phyloP scores from a whole-genome alignment of 441 rosid genomes.

The Capsella rubella region DNA sequence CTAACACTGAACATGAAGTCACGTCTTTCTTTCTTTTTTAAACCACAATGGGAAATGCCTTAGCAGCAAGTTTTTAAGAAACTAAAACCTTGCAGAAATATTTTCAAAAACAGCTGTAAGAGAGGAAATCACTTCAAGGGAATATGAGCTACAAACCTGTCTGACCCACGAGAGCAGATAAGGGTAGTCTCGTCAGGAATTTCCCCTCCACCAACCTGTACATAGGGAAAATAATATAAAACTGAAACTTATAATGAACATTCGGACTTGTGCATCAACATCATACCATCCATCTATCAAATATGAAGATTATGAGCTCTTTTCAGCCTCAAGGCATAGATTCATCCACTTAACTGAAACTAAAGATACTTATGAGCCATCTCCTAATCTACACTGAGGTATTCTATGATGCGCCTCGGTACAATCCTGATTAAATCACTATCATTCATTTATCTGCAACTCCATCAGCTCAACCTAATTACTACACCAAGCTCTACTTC shows the following conservation, averaged over 20 bases:
- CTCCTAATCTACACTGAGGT: slow-evolving; percentile 1
- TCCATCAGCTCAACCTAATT: slow-evolving; percentile 14
- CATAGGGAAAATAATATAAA: slow-evolving; percentile 46
- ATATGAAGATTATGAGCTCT: slow-evolving; percentile 3
- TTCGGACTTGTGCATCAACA: slow-evolving; percentile 22
- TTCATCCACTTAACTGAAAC: slow-evolving; percentile 22
- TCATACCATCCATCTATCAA: slow-evolving; percentile 12
- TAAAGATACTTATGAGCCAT: slow-evolving; percentile 13
- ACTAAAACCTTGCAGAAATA: slow-evolving; percentile 10
- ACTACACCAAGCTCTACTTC: background rate
- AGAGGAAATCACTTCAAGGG: slow-evolving; percentile 13
- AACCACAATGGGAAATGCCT: slow-evolving; percentile 8
- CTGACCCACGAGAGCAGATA: slow-evolving; percentile 88
- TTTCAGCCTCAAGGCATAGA: slow-evolving; percentile 19
- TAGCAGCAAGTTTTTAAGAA: slow-evolving; percentile 14
- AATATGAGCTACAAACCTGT: slow-evolving; percentile 66
- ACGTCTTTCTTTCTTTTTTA: background rate
- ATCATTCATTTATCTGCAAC: background rate
- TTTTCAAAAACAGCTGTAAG: background rate
- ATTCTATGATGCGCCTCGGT: slow-evolving; percentile 1
- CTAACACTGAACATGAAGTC: background rate
- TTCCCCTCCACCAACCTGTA: slow-evolving; percentile 92
- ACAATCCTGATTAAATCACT: background rate
- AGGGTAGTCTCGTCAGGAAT: slow-evolving; percentile 90
- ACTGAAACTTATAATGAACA: slow-evolving; percentile 15